These are phyloP conservation scores for Termitomyces sp. DNA, from an alignment of 768 basidiomycete genomes.

Conservation along the genomic window DNA sequence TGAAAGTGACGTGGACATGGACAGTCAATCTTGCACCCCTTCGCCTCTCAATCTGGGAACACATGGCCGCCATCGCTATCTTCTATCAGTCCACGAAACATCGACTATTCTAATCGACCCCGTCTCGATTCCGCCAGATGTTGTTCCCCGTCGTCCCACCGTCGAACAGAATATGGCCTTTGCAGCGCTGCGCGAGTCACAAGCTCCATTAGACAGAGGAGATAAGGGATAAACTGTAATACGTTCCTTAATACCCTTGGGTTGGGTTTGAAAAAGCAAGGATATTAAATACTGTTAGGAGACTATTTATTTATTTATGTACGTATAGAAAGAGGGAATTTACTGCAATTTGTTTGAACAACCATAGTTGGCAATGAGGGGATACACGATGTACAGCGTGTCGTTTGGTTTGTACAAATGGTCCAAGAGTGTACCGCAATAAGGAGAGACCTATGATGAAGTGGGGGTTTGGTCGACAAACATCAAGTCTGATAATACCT, in stretches of 20 bases:
- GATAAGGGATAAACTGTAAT: slow-evolving; percentile 6
- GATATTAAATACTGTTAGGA: not conserved
- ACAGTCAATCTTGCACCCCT: slow-evolving; percentile 49
- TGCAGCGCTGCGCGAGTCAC: slow-evolving; percentile 58
- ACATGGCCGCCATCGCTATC: slow-evolving; percentile 17
- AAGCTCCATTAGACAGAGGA: slow-evolving; percentile 17
- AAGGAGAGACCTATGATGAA: not conserved
- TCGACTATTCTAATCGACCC: slow-evolving; percentile 42
- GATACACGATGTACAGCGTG: slow-evolving; percentile 13
- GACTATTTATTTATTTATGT: not conserved
- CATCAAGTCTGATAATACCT: slow-evolving; percentile 10
- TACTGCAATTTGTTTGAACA: slow-evolving; percentile 1
- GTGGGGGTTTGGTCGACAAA: slow-evolving; percentile 10
- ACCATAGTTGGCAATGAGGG: slow-evolving; percentile 15
- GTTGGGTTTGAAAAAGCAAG: not conserved
- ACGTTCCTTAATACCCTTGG: slow-evolving; percentile 8
- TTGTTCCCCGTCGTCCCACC: slow-evolving; percentile 53
- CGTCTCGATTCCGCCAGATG: slow-evolving; percentile 32
- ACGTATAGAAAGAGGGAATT: slow-evolving; percentile 1
- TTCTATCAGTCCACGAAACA: slow-evolving; percentile 28
- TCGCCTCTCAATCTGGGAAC: slow-evolving; percentile 35
- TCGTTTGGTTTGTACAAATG: not conserved
- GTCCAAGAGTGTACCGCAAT: not conserved
- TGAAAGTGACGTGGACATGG: slow-evolving; percentile 58
- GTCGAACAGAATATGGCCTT: slow-evolving; percentile 86